These are phyloP conservation scores for Colletotrichum truncatum DNA, from an alignment of 2,329 filamentous ascomycete genomes.

Conservation along the genomic window DNA sequence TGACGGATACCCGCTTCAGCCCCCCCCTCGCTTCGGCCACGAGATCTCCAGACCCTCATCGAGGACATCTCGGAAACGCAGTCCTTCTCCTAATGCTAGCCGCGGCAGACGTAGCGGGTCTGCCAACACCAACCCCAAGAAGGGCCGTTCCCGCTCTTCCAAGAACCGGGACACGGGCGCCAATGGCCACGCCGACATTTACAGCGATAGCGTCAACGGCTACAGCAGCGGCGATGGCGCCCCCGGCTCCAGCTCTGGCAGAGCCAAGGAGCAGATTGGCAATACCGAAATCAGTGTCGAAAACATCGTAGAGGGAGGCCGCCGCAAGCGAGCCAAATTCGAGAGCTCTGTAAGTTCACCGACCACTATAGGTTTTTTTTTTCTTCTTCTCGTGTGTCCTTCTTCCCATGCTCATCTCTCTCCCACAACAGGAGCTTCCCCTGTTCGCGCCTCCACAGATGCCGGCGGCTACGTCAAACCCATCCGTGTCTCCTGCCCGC, in stretches of 20 bases:
- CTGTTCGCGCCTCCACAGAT: constrained; percentile 95
- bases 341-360: constrained; percentile 89
- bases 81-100: constrained; percentile 75
- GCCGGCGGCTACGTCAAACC: constrained; percentile 93
- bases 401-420: constrained; percentile 40
- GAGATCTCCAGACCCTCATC: constrained; percentile 75
- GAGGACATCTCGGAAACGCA: constrained; percentile 78
- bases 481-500: constrained; percentile 93
- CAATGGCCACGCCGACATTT: constrained; percentile 64
- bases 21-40: constrained; percentile 62
- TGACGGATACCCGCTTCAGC: constrained; percentile 56
- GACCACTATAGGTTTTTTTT: not conserved
- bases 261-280: constrained; percentile 85
- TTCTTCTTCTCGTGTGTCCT: not conserved
- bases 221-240: constrained; percentile 91
- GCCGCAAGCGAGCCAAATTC: constrained; percentile 92
- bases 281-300: constrained; percentile 98
- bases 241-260: constrained; percentile 78
- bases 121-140: constrained; percentile 69
- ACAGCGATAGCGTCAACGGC: constrained; percentile 73
- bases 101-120: constrained; percentile 82
- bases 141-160: constrained; percentile 72
- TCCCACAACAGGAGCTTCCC: constrained; percentile 80
- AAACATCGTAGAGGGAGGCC: constrained; percentile 96
- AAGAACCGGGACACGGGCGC: constrained; percentile 69